phyloP scores from a whole-genome alignment of 768 basidiomycete species.

The Trametes gibbosa region DNA sequence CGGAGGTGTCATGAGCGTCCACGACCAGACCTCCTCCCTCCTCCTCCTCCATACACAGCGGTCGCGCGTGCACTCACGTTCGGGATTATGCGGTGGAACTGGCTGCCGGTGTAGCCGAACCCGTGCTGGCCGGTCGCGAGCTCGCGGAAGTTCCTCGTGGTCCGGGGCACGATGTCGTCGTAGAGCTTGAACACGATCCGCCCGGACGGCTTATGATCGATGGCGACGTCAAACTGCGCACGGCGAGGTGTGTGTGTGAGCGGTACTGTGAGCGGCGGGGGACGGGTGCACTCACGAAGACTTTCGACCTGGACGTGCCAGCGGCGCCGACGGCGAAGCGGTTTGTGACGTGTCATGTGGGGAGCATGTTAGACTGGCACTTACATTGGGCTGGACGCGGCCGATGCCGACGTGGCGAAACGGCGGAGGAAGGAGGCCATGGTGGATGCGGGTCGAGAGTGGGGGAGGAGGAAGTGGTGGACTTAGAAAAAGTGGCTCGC shows the following conservation, averaged over 20 bases:
- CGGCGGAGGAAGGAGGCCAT: constrained; percentile 54
- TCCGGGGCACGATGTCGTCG: constrained; percentile 47
- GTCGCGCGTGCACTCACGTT: constrained; percentile 36
- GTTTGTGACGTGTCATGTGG: background rate
- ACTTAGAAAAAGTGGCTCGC: background rate
- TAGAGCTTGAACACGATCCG: constrained; percentile 55
- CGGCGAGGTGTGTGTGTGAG: background rate
- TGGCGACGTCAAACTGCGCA: constrained; percentile 33
- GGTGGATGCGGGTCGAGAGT: background rate
- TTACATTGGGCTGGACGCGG: constrained; percentile 23
- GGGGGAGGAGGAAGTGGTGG: background rate
- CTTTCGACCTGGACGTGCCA: constrained; percentile 33
- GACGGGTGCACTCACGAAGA: constrained; percentile 29
- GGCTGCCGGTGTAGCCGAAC: constrained; percentile 45
- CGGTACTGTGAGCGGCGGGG: background rate
- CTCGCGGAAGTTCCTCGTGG: constrained; percentile 55
- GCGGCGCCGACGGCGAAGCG: too few species aligned
- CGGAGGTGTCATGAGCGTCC: background rate
- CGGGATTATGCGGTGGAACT: constrained; percentile 64
- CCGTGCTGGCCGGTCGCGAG: constrained; percentile 49
- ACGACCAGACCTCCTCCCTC: too few species aligned
- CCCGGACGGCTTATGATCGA: constrained; percentile 30
- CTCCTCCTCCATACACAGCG: too few species aligned
- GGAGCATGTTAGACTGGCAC: background rate
- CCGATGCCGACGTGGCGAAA: constrained; percentile 48